A percentile compares a stretch with the other conserved stretches of the same genome.
Conservation (phyloP, 768 basidiomycete species). For the Nidularia pulvinata region DNA sequence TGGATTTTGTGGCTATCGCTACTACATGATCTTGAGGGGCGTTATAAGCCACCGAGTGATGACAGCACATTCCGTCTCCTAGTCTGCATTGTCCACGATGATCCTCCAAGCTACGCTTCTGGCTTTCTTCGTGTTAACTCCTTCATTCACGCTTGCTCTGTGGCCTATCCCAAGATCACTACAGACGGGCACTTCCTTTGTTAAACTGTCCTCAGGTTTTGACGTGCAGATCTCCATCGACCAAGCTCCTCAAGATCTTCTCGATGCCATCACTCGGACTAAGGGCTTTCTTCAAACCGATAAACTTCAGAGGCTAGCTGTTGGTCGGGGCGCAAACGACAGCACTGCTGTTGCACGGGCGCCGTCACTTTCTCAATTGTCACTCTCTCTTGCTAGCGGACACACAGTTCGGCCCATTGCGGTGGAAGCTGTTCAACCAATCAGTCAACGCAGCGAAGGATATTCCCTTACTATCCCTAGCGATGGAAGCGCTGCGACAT, state of each 20-base stretch:
- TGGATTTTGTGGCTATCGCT: too few relatives aligned
- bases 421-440: slow-evolving; percentile 46
- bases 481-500: slow-evolving; percentile 49
- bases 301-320: slow-evolving; percentile 56
- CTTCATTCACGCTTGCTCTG: slow-evolving; percentile 17
- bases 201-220: slow-evolving; percentile 51
- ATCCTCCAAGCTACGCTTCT: background rate
- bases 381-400: slow-evolving; percentile 33
- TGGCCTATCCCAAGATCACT: slow-evolving; percentile 51
- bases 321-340: slow-evolving; percentile 57
- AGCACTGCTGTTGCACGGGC: slow-evolving; percentile 32
- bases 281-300: slow-evolving; percentile 43
- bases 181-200: slow-evolving; percentile 36
- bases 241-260: slow-evolving; percentile 52
- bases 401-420: slow-evolving; percentile 41
- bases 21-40: too few relatives aligned
- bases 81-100: too few relatives aligned
- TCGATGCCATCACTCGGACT: slow-evolving; percentile 54
- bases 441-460: slow-evolving; percentile 53
- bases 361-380: slow-evolving; percentile 36
- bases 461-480: slow-evolving; percentile 58
- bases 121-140: background rate
- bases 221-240: slow-evolving; percentile 41
- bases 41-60: too few relatives aligned
- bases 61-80: too few relatives aligned